These are phyloP conservation scores for Chlamydomonas reinhardtii DNA, from an alignment of 163 green algal genomes.

Conservation along the genomic window DNA sequence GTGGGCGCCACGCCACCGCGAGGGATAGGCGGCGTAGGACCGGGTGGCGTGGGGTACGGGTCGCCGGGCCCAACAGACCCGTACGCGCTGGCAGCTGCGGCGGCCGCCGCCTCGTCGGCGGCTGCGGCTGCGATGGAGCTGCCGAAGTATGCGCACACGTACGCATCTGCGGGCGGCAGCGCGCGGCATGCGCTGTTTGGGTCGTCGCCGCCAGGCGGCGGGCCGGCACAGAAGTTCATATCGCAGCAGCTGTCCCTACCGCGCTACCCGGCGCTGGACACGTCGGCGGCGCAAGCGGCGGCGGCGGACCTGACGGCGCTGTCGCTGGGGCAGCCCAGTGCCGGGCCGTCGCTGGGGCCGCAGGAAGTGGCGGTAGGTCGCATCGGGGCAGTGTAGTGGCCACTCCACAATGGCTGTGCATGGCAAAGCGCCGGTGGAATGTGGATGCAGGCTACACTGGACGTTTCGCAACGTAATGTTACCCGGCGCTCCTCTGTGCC, in stretches of 20 bases:
- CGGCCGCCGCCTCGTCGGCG: not conserved
- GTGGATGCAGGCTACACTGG: not conserved
- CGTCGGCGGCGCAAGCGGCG: not conserved
- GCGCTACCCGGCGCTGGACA: constrained; percentile 70
- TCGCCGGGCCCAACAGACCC: not conserved
- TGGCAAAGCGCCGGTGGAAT: not conserved
- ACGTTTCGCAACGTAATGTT: too few relatives aligned
- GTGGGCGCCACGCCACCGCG: not conserved
- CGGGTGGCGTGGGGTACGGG: too few relatives aligned
- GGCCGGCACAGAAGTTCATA: not conserved
- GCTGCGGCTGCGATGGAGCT: not conserved
- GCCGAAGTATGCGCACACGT: constrained; percentile 44
- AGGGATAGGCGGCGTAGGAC: too few relatives aligned
- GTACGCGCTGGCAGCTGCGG: constrained; percentile 20
- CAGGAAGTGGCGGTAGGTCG: constrained; percentile 81
- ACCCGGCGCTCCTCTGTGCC: not conserved
- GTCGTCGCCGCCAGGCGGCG: not conserved
- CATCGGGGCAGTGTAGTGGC: too few relatives aligned
- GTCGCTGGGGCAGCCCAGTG: constrained; percentile 30
- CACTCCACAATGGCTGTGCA: too few relatives aligned
- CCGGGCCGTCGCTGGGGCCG: constrained; percentile 73
- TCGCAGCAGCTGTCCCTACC: constrained; percentile 31
- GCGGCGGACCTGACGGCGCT: not conserved
- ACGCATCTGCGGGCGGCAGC: constrained; percentile 10
- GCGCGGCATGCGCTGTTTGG: constrained; percentile 52